Conservation (phyloP, 2,329 filamentous ascomycete species). For the Alternaria dauci region DNA sequence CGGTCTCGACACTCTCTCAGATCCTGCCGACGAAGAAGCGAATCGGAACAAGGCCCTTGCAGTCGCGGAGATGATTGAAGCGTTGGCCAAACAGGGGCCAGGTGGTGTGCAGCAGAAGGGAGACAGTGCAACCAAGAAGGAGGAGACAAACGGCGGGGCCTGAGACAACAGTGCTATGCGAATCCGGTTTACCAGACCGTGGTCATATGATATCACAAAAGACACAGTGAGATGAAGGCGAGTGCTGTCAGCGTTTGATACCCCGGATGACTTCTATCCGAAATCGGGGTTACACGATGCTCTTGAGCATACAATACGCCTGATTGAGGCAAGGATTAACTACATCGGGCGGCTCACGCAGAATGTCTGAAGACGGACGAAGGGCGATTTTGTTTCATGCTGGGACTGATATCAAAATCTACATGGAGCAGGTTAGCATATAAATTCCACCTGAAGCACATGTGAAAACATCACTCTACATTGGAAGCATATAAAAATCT, state of each 20-base stretch:
- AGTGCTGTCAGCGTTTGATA: neutral
- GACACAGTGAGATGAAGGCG: neutral
- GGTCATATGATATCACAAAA: neutral
- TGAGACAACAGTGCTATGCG: neutral
- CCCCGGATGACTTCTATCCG: neutral
- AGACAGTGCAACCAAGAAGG: neutral
- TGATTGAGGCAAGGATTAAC: too few relatives aligned
- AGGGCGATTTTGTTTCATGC: too few relatives aligned
- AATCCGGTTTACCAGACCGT: too few relatives aligned
- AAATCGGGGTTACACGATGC: neutral
- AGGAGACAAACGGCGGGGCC: slow-evolving; percentile 1
- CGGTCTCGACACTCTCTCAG: slow-evolving; percentile 64
- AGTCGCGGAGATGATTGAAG: slow-evolving; percentile 36
- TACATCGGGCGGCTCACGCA: too few relatives aligned
- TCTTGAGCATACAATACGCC: too few relatives aligned
- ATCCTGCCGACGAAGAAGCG: slow-evolving; percentile 38
- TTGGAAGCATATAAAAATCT: too few relatives aligned
- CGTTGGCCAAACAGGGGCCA: slow-evolving; percentile 27
- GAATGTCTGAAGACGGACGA: too few relatives aligned
- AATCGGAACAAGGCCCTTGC: slow-evolving; percentile 27
- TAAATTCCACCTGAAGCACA: too few relatives aligned
- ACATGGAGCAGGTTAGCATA: too few relatives aligned
- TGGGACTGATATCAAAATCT: too few relatives aligned
- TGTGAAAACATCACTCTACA: too few relatives aligned
- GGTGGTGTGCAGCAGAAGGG: slow-evolving; percentile 6